A percentile compares a stretch with the other conserved stretches of the same genome.
These are phyloP conservation scores for Camellia lanceoleosa DNA, from an alignment of 148 eudicot genomes.

Conservation along the genomic window DNA sequence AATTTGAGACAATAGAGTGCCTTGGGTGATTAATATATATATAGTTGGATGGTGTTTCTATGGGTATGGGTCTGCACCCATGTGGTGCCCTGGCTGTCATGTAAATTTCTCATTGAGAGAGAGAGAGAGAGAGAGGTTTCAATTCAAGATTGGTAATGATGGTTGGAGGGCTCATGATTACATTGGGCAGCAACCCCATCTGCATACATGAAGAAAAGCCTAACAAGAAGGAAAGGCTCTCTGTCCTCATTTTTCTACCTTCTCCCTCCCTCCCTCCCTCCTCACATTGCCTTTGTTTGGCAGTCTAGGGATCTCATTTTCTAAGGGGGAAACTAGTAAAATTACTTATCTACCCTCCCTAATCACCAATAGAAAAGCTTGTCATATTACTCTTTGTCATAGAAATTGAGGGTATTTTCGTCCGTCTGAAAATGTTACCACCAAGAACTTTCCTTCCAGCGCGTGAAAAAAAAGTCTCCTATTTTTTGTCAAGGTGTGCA, in stretches of 20 bases:
- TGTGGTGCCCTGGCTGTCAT: slow-evolving; percentile 43
- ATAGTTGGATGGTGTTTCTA: slow-evolving; percentile 28
- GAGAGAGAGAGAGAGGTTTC: slow-evolving; percentile 35
- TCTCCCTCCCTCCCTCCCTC: neutral
- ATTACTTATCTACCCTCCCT: neutral
- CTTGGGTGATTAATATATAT: slow-evolving; percentile 27
- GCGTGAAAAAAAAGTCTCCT: neutral
- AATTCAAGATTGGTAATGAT: slow-evolving; percentile 58
- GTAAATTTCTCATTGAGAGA: slow-evolving; percentile 8
- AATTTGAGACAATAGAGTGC: slow-evolving; percentile 5
- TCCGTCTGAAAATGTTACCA: neutral
- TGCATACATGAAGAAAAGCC: slow-evolving; percentile 28
- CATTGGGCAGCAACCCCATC: slow-evolving; percentile 41
- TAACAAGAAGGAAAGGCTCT: slow-evolving; percentile 12
- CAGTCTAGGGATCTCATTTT: neutral
- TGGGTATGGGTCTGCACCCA: slow-evolving; percentile 17
- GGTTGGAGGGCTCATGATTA: slow-evolving; percentile 53
- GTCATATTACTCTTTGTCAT: neutral
- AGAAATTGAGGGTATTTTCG: neutral
- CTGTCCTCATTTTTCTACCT: slow-evolving; percentile 11
- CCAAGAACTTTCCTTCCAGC: neutral
- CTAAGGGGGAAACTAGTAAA: neutral
- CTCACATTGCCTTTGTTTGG: neutral
- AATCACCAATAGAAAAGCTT: neutral
- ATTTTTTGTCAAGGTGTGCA: neutral